Evolutionary conservation across 2,329 filamentous ascomycete genomes (phyloP), one percentile per base, ranked within the genome.

Genomic region (Fusarium hostae): DNA sequence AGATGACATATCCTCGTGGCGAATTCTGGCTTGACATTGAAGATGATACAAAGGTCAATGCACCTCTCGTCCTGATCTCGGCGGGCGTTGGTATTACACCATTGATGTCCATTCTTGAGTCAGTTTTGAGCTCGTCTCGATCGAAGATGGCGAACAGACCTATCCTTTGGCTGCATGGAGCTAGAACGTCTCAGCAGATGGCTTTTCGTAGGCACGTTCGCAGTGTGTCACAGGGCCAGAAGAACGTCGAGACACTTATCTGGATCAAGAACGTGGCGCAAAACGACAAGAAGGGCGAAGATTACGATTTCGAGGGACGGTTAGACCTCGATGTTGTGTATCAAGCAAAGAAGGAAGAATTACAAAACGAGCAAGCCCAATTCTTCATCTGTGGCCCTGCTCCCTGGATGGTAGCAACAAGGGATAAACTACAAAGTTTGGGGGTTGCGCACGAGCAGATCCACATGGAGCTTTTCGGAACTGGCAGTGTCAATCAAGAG

Each of bases 11-110:
- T 47, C 61, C 61, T 37, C 44, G 55, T 22, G 61, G 61, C 6
- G 61, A 63, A 30, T 63, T 63, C 30, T 41, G 44, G 52, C 43
- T 63, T 20, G 45, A 59, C 16, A 52, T 63, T 18, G 37, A 60
- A 6, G 61, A 51, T 10, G 20, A n/a, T 11, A 40, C 13, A 35
- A 60, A 51, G 24, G 16, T 32, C 1, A 35, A 39, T 9, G 26
- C 12, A 5, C 55, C 55, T 32, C 55, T 58, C 6, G 26, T 58
- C 22, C 18, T 58, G 6, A 51, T 58, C 18, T 58, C 55, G 2
- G 55, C 55, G 2, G 55, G 55, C 1, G 55, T 58, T 22, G 55
- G 55, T 12, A 9, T 51, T n/a, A 58, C 55, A 2, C 55, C 55
- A 16, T 28, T 58, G 20, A 39, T 58, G 34, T 58, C 43, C 1